A percentile compares a stretch with the other conserved stretches of the same genome.
Conservation (phyloP, 176 grass and related monocot genomes). For the Zoysia pacifica region DNA sequence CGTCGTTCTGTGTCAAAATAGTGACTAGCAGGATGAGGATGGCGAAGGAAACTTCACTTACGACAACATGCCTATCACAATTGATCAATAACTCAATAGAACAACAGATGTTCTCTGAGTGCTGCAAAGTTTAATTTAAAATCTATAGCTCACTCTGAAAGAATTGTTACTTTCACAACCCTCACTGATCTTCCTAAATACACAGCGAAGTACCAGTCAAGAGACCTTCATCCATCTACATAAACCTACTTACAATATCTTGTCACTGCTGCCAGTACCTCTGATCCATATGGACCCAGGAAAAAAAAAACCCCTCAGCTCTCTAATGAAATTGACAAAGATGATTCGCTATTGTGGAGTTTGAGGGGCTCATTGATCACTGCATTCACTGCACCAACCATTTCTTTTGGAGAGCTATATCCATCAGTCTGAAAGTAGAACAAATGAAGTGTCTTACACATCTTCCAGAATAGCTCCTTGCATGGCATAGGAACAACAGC, state of each 20-base stretch:
- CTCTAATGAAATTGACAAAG: not conserved
- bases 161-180: not conserved
- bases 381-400: slow-evolving; percentile 62
- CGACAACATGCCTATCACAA: not conserved
- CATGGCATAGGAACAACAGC: slow-evolving; percentile 66
- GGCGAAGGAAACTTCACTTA: not conserved
- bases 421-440: slow-evolving; percentile 79
- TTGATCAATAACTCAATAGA: not conserved
- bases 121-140: not conserved
- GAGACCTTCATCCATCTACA: not conserved
- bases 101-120: too few species aligned
- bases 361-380: slow-evolving; percentile 46
- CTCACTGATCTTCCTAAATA: not conserved
- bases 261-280: not conserved
- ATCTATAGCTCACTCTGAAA: not conserved
- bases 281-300: not conserved
- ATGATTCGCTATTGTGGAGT: not conserved
- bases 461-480: slow-evolving; percentile 89
- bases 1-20: slow-evolving; percentile 52
- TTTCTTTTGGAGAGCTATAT: slow-evolving; percentile 73
- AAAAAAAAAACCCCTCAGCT: not conserved
- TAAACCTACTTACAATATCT: not conserved
- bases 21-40: not conserved
- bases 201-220: not conserved
- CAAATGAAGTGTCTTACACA: slow-evolving; percentile 69